Percentiles rank a stretch among this genome's conserved stretches.
phyloP scores from a whole-genome alignment of 176 grass and related monocot species.

The Saccharum officinarum region DNA sequence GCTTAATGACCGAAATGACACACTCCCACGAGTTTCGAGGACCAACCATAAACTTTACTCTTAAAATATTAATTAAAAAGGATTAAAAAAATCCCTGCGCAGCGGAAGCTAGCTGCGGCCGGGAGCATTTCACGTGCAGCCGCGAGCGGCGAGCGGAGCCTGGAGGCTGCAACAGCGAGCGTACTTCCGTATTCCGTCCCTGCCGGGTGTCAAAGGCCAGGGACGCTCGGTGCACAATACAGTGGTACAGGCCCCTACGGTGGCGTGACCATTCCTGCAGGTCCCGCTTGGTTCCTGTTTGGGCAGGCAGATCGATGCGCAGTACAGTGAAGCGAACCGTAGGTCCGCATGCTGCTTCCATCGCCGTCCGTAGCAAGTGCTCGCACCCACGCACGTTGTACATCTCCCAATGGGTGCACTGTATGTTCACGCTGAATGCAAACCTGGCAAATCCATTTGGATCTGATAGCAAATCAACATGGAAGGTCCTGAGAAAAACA shows the following conservation, averaged over 20 bases:
- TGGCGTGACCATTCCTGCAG: not conserved
- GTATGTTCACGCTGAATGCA: not conserved
- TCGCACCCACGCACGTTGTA: no score
- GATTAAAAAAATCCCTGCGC: no score
- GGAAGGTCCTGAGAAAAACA: no score
- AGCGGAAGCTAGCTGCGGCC: no score
- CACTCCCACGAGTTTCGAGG: no score
- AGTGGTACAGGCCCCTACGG: not conserved
- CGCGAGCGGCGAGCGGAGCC: no score
- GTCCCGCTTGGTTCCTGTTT: not conserved
- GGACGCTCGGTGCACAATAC: not conserved
- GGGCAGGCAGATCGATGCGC: not conserved
- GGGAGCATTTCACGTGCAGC: no score
- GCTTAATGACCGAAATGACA: no score
- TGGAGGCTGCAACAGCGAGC: no score
- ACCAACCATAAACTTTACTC: no score
- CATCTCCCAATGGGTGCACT: not conserved
- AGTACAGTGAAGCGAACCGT: no score
- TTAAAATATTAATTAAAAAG: no score
- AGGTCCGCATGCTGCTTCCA: not conserved
- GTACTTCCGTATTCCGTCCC: not conserved
- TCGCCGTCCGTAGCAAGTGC: not conserved
- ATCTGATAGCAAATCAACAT: not conserved
- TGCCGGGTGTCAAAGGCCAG: not conserved
- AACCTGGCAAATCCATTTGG: not conserved